Evolutionary conservation across 1,139 yeast genomes (phyloP), one percentile per base, ranked within the genome.

Genomic region (Scheffersomyces lignicola): DNA sequence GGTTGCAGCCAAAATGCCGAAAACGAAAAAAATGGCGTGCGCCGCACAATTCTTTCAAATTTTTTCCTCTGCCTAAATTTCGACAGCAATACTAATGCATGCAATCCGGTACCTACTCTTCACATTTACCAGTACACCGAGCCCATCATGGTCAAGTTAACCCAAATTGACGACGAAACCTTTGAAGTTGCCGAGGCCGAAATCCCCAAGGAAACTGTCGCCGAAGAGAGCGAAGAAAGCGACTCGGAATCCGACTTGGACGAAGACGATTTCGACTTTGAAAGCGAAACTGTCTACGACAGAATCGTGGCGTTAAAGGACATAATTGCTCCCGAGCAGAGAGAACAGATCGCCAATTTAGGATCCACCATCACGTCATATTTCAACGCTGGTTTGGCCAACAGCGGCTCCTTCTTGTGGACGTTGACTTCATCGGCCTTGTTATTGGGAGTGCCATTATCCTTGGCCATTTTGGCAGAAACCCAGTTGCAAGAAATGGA

Each of bases 401-500:
- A 76, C 49, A 73, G 87, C 39, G 96, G 97, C 41, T 75, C 76
- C 51, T 69, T 85, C 33, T 72, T 90, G 46, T 94, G 97, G 97
- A 74, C 83, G 41, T 51, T 88, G 43, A 82, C 97, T 23, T 83
- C 97, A 13, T 78, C 94, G 36, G 81, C 88, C 26, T 69, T 94
- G 53, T 76, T 92, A 47, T 72, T 92, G 54, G 97, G 97, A 57
- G 96, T 89, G 37, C 98, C 98, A 44, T 73, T 88, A 51, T 83
- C 96, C 6, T 73, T 92, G 56, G 86, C 96, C 36, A 85, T 90
- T 49, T 75, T 90, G 54, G 81, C 90, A 43, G 98, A 90, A 70
- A 92, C 89, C 55, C 97, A 90, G 69, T 76, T 90, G 58, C 81
- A 82, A 60, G 97, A 90, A 67, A 78, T 88, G 84, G 97, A 90